phyloP scores from a whole-genome alignment of 805 yeast genomes.

The Zygotorulaspora danielsina region DNA sequence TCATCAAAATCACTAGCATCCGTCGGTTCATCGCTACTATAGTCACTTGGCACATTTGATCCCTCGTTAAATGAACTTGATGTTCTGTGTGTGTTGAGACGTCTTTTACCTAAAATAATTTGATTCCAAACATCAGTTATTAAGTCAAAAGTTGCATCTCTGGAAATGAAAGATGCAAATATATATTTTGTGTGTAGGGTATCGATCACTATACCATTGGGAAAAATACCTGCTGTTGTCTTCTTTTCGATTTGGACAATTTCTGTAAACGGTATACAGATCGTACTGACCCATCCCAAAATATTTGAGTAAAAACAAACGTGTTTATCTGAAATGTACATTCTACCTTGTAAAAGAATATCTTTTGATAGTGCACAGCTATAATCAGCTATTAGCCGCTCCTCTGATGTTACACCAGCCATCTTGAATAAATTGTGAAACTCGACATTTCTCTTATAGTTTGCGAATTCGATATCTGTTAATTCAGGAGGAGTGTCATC shows the following conservation, averaged over 20 bases:
- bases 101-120: slow-evolving; percentile 26
- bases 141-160: slow-evolving; percentile 50
- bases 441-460: slow-evolving; percentile 51
- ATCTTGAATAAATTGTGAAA: slow-evolving; percentile 58
- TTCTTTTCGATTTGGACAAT: slow-evolving; percentile 61
- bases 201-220: slow-evolving; percentile 61
- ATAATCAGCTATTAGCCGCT: slow-evolving; percentile 55
- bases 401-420: slow-evolving; percentile 42
- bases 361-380: slow-evolving; percentile 65
- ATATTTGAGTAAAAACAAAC: slow-evolving; percentile 64
- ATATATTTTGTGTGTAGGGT: slow-evolving; percentile 59
- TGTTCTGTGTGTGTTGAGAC: slow-evolving; percentile 4
- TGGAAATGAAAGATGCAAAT: slow-evolving; percentile 60
- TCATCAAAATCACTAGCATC: slow-evolving; percentile 23
- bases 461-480: slow-evolving; percentile 36
- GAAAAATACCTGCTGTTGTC: slow-evolving; percentile 62
- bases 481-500: slow-evolving; percentile 15
- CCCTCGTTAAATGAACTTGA: slow-evolving; percentile 11
- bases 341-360: slow-evolving; percentile 61
- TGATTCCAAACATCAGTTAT: slow-evolving; percentile 62
- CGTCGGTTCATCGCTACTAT: slow-evolving; percentile 11
- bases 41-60: slow-evolving; percentile 8
- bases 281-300: slow-evolving; percentile 60
- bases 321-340: slow-evolving; percentile 53
- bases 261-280: slow-evolving; percentile 55